Conservation (phyloP, 2,329 filamentous ascomycete species). For the Aspergillus niger region DNA sequence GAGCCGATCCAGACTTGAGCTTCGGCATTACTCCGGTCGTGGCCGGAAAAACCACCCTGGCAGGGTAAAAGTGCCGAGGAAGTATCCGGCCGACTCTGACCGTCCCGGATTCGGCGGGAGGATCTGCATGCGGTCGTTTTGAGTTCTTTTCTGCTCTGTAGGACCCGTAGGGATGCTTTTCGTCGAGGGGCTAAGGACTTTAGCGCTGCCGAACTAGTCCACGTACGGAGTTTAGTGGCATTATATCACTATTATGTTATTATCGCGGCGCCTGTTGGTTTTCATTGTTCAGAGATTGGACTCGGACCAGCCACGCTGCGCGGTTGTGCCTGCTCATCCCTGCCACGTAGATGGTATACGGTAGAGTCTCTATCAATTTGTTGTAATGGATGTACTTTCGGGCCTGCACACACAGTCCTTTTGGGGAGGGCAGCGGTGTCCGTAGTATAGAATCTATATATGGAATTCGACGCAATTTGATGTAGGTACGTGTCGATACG, state of each 20-base stretch:
- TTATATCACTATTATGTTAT: constrained; percentile 1
- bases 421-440: not conserved
- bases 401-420: no score
- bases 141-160: constrained; percentile 7
- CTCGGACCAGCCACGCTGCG: not conserved
- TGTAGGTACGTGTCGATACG: not conserved
- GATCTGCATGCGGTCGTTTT: constrained; percentile 21
- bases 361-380: not conserved
- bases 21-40: constrained; percentile 26
- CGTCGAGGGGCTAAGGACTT: constrained; percentile 9
- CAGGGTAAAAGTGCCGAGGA: constrained; percentile 24
- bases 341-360: constrained; percentile 1
- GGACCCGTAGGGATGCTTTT: not conserved
- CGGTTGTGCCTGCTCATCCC: not conserved
- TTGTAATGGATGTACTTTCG: no score
- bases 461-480: not conserved
- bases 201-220: not conserved
- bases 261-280: not conserved
- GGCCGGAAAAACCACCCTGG: constrained; percentile 30
- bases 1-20: constrained; percentile 12
- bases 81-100: constrained; percentile 14
- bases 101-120: constrained; percentile 20
- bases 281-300: not conserved
- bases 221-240: not conserved
- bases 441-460: not conserved